Evolutionary conservation across 108 stramenopile species (phyloP).

Genomic region (Cyclotella atomus): DNA sequence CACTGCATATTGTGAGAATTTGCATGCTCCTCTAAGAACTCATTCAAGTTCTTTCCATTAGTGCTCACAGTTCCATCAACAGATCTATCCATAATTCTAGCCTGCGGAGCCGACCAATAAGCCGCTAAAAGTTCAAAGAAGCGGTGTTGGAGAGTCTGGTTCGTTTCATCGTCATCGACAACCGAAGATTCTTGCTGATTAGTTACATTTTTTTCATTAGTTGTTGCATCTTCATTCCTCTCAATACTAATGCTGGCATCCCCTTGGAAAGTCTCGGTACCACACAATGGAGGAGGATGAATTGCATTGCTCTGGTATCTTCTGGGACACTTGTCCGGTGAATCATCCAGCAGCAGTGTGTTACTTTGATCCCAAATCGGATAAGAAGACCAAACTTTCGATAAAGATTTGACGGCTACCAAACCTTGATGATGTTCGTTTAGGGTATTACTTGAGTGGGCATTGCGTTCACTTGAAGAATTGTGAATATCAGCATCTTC

Average conservation of each 20-base stretch:
- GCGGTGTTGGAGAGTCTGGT: slow-evolving; percentile 27
- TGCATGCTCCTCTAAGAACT: slow-evolving; percentile 38
- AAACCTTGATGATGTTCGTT: slow-evolving; percentile 27
- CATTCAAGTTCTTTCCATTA: slow-evolving; percentile 10
- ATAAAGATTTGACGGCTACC: slow-evolving; percentile 67
- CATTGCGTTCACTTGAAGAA: neutral
- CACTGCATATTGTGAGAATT: slow-evolving; percentile 34
- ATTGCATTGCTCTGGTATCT: slow-evolving; percentile 58
- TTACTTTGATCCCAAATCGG: slow-evolving; percentile 79
- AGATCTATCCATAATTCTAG: neutral
- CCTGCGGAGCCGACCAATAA: slow-evolving; percentile 17
- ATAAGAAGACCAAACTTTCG: slow-evolving; percentile 71
- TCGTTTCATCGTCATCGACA: slow-evolving; percentile 35
- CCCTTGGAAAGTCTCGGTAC: slow-evolving; percentile 33
- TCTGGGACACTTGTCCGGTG: slow-evolving; percentile 71
- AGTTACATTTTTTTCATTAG: slow-evolving; percentile 2
- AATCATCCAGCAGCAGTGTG: slow-evolving; percentile 84
- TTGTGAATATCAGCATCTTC: neutral
- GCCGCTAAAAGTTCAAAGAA: slow-evolving; percentile 43
- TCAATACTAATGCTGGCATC: slow-evolving; percentile 15
- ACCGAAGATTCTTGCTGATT: neutral
- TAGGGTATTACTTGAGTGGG: neutral
- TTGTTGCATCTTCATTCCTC: slow-evolving; percentile 10
- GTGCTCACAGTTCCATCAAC: neutral
- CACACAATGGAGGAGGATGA: slow-evolving; percentile 75